Evolutionary conservation across 176 grass and related monocot species (phyloP), one percentile per base, ranked within the genome.

Genomic region (Zoysia pacifica): DNA sequence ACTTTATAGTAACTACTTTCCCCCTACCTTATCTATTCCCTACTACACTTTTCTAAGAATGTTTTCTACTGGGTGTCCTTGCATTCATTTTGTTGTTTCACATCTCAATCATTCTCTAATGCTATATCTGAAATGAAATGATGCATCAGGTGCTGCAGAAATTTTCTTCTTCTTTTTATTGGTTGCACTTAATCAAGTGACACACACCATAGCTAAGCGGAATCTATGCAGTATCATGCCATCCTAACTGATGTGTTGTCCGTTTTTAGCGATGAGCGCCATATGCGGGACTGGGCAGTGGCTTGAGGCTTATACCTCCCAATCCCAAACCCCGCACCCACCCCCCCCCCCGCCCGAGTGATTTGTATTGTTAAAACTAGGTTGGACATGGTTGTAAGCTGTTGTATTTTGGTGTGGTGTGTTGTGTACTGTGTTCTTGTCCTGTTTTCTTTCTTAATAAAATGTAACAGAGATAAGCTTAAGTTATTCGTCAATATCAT

Each of bases 401-500:
- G 28, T 28, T 28, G 28, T 28, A 28, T 28, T 28, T 28, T 28
- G 28, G 28, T 28, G 28, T 28, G 28, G 28, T 28, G 28, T 28
- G 28, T 28, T 28, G 28, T 28, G 28, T 28, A 28, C 28, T 28
- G 28, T 0, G 28, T 28, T 28, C 28, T 28, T 28, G 28, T 28
- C 28, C 28, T 28, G 28, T 28, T 28, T 28, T 28, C n/a, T n/a
- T n/a, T n/a, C n/a, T n/a, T n/a, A n/a, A n/a, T n/a, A n/a, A n/a
- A n/a, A n/a, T n/a, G n/a, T 47, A 88, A 28, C 13, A 35, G 53
- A 5, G 20, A 54, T 10, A 66, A 5, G 38, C 45, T 61, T 63
- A 73, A 9, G 7, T 63, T 41, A 74, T 80, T 79, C 41, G 39
- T 80, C 28, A 89, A 71, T 43, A 11, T 43, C 80, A 60, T 62